Base-by-base conservation (phyloP, 352 stramenopile species). In the Pythium periplocum region DNA sequence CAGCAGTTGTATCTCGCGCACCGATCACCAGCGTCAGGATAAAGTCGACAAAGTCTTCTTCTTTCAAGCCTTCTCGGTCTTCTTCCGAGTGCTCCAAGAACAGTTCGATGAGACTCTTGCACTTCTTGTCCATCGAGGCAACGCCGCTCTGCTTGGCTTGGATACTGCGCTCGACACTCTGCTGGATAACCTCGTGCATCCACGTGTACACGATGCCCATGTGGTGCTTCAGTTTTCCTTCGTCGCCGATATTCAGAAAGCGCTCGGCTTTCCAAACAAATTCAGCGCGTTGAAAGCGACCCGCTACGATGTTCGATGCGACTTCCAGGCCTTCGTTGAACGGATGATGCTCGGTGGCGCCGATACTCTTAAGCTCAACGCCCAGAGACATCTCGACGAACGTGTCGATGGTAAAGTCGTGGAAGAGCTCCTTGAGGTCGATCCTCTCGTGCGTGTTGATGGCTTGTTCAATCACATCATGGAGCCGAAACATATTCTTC, bases 1-100 rank as follows among this genome's bases (percentile, higher is more conserved):
- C 68, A 2, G 83, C 76, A 2, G 83, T 92, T 1, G 75, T 93
- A 51, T 92, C 83, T 41, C 78, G 69, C 4, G 83, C 83, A n/a
- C 75, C 83, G 12, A 82, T 47, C 35, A 94, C 54, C 45, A 93
- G 72, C 6, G 68, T 69, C 9, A 93, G 64, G 4, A 80, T 69
- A 17, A 94, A 61, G 40, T 93, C 78, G 7, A 78, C 51, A 26
- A 93, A 61, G 50, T 76, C 79, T 37, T 53, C 48, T 53, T 33
- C 10, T 64, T 61, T 4, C 40, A 33, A 8, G 48, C 44, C 26
- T 59, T 65, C 55, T 69, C 70, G n/a, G 6, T 12, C 45, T 39
- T 66, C 48, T 0, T 12, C 45, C 32, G 42, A 46, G 7, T 51
- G 42, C 36, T 58, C 43, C 6, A 58, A 10, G 40, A 55, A 55